A percentile compares a stretch with the other conserved stretches of the same genome.
These are phyloP conservation scores for Cairneyella variabilis DNA, from an alignment of 495 filamentous ascomycete species.

Conservation along the genomic window DNA sequence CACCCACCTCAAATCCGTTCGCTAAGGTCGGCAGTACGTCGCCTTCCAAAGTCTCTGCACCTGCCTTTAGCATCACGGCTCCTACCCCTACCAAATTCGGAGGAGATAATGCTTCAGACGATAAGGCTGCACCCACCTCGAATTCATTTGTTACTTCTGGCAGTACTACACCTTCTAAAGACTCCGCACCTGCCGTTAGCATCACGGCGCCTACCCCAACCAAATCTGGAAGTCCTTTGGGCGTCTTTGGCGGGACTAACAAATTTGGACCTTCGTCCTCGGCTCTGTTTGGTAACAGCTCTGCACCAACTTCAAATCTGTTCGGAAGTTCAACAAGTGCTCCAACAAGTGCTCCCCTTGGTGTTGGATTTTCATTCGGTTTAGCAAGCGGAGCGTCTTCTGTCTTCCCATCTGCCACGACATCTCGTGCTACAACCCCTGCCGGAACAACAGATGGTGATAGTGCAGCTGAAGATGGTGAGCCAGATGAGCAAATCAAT, in stretches of 20 bases:
- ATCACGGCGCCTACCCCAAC: slow-evolving; percentile 32
- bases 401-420: slow-evolving; percentile 36
- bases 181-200: slow-evolving; percentile 29
- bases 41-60: slow-evolving; percentile 13
- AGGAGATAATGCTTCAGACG: too few species aligned
- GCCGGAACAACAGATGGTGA: slow-evolving; percentile 38
- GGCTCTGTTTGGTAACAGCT: slow-evolving; percentile 16
- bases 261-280: slow-evolving; percentile 6
- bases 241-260: neutral
- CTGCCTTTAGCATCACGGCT: slow-evolving; percentile 33
- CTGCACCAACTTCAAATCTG: slow-evolving; percentile 12
- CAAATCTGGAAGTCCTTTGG: slow-evolving; percentile 21
- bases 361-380: slow-evolving; percentile 31
- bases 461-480: slow-evolving; percentile 29
- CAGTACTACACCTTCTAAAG: slow-evolving; percentile 4
- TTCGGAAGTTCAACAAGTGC: slow-evolving; percentile 11
- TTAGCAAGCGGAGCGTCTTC: slow-evolving; percentile 30
- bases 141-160: too few species aligned
- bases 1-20: too few species aligned
- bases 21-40: slow-evolving; percentile 12
- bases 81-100: too few species aligned
- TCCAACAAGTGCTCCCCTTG: slow-evolving; percentile 7
- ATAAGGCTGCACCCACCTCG: too few species aligned
- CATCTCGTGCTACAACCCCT: slow-evolving; percentile 46
- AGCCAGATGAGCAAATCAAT: slow-evolving; percentile 50